A percentile compares a stretch with the other conserved stretches of the same genome.
Evolutionary conservation across 257 asterid species (phyloP).

Genomic region (Capsicum chinense): DNA sequence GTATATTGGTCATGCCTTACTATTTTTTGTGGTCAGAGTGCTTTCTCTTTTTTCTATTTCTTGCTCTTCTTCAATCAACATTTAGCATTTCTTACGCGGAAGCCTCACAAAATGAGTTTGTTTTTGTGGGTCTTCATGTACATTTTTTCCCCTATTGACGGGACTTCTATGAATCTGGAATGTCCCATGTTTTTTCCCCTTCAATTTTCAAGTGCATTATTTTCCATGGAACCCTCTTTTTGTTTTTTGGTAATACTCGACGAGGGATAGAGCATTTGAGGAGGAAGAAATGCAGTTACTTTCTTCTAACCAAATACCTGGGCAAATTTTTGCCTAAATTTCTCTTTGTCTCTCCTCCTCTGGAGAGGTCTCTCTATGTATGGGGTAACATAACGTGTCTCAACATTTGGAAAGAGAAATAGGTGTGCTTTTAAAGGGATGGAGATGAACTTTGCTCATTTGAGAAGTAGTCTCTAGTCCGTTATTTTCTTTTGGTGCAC

Average conservation of each 20-base stretch:
- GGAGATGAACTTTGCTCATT: too few species aligned
- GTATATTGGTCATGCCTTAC: constrained; percentile 5
- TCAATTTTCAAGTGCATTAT: background rate
- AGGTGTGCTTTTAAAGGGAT: too few species aligned
- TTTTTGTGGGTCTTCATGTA: background rate
- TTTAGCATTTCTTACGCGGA: background rate
- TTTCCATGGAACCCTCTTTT: background rate
- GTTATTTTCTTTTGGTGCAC: too few species aligned
- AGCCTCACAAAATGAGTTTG: background rate
- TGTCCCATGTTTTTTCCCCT: background rate
- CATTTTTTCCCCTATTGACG: background rate
- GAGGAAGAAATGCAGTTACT: background rate
- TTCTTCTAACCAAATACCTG: background rate
- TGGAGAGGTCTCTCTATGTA: constrained; percentile 18
- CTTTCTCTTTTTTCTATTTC: background rate
- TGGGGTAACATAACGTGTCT: background rate
- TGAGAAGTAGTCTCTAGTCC: too few species aligned
- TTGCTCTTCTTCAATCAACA: constrained; percentile 1
- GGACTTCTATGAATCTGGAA: background rate
- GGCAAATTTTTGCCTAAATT: constrained; percentile 8
- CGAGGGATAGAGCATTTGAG: constrained; percentile 7
- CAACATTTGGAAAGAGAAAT: too few species aligned
- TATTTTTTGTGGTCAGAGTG: background rate
- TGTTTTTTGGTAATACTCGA: background rate
- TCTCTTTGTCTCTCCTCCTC: background rate